A percentile compares a stretch with the other conserved stretches of the same genome.
Conservation (phyloP, 306 rosid genomes). For the Prunus persica region Prunus_persica_NCBIv2 NC_034015.1:13980001-13980500, state of each 20-base stretch:
- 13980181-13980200: conserved; percentile 45
- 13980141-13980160: conserved; percentile 34
- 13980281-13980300: not conserved
- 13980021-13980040: not conserved
- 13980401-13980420: conserved; percentile 41
- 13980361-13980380: conserved; percentile 30
- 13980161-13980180: conserved; percentile 32
- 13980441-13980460: not conserved
- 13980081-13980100: conserved; percentile 39
- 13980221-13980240: conserved; percentile 33
- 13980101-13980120: conserved; percentile 73
- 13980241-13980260: not conserved
- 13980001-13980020: not conserved
- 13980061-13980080: not conserved
- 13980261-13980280: not conserved
- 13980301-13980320: not conserved
- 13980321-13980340: not conserved
- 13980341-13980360: conserved; percentile 32
- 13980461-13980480: conserved; percentile 14
- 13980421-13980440: not conserved
- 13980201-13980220: conserved; percentile 79
- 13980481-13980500: conserved; percentile 18
- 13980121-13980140: conserved; percentile 56
- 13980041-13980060: not conserved
- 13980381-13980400: conserved; percentile 38